Evolutionary conservation across 2,329 filamentous ascomycete genomes (phyloP).

Genomic region (Hymenoscyphus scutula): DNA sequence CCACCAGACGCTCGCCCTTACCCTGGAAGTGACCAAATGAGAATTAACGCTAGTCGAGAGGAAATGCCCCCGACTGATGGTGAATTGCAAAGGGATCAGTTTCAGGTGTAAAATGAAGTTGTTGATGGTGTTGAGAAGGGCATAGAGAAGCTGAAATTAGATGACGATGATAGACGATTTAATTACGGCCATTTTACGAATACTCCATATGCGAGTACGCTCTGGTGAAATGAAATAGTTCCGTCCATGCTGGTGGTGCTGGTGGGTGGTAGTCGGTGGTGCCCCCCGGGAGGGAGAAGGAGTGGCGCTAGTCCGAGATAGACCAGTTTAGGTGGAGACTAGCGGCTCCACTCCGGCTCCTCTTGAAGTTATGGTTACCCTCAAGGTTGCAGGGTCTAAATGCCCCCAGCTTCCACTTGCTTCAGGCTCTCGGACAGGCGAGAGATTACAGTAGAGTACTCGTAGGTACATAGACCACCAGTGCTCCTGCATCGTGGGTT

Average conservation of each 20-base stretch:
- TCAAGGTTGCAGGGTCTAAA: no score
- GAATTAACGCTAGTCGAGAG: not conserved
- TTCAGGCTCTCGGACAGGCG: no score
- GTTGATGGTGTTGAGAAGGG: not conserved
- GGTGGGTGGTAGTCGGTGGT: no score
- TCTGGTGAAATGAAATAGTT: not conserved
- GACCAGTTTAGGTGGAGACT: no score
- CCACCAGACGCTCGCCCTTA: not conserved
- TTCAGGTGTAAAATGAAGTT: not conserved
- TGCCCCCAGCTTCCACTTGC: not conserved
- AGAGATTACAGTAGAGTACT: not conserved
- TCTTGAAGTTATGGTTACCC: no score
- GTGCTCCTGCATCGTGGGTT: slow-evolving; percentile 1
- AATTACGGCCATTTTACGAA: not conserved
- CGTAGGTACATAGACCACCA: no score
- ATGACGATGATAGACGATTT: not conserved
- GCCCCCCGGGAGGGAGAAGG: not conserved
- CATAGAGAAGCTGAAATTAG: not conserved
- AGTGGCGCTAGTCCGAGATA: no score
- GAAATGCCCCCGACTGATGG: not conserved
- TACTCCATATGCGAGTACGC: no score
- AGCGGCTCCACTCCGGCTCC: no score
- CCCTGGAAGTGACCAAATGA: not conserved
- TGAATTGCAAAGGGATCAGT: not conserved
- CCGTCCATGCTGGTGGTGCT: not conserved